Base-by-base conservation (phyloP, 2,329 filamentous ascomycete species). In the Phialophora tarda region DNA sequence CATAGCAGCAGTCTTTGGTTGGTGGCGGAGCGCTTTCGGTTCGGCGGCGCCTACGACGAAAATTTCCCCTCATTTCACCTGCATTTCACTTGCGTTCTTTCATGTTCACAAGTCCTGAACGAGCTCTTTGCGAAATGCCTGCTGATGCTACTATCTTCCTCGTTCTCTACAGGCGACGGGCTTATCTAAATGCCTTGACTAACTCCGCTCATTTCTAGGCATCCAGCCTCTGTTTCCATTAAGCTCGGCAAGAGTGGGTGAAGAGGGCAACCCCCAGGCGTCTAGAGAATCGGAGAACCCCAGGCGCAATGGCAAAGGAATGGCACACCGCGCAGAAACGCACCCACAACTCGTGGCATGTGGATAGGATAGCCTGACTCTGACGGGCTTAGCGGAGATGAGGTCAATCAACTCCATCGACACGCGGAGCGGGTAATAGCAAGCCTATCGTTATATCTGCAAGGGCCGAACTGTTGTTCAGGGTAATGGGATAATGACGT, bases 361-460 rank as follows among this genome's bases (percentile, higher is more conserved):
- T 38, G 38, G 47, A 54, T 21, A 30, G 51, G 11, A 48, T 26
- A 32, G 14, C n/a, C 55, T 51, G 50, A 47, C 23, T 64, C 48
- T 38, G 51, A 50, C 63, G 63, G 63, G 30, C 41, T 65, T 65
- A 65, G 48, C 50, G 63, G 63, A 65, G 57, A 61, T 65, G 63
- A 61, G 50, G 34, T 26, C 44, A 44, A 54, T 28, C 56, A 64
- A 59, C 62, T 64, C 62, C 56, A 58, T 30, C 14, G 14, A 8
- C 26, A 54, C 14, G 38, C 38, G 17, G n/a, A 8, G 38, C 38
- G 38, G 38, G 17, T n/a, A 6, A 41, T 41, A n/a, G 14, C 38
- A n/a, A 41, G 38, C 14, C 17, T 14, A 59, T 48, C 23, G 48
- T 23, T 23, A 26, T 26, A 51, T 51, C 48, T 51, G 48, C 48